Base-by-base conservation (phyloP, 371 early-diverging fungal genomes). In the Mortierella sp. region DNA sequence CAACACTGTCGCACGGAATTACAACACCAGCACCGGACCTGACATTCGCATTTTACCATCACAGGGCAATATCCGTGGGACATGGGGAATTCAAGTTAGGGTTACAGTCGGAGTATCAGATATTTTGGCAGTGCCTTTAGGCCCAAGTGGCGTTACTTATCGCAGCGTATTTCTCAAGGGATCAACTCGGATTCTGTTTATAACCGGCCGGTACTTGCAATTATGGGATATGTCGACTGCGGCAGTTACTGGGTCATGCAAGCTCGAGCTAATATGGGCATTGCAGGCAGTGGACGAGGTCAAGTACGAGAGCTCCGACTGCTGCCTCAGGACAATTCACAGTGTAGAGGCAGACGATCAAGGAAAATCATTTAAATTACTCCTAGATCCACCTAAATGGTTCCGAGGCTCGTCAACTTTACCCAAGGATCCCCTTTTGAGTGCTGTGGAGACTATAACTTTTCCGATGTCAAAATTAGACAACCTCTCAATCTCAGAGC, bases 221-320 rank as follows among this genome's bases (percentile, higher is more conserved):
- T 8, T 55, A 6, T 66, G 66, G 66, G 42, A 57, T 31, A 23
- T 66, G 2, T 3, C n/a, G 6, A 19, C 57, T 3, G 29, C 35
- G 2, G 23, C 59, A 15, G 22, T 0, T 6, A 2, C 12, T n/a
- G 26, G 26, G 6, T 5, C 58, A 10, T 26, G 29, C 7, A 37
- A 47, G 35, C 31, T 67, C 1, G 60, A 67, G 28, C 35, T 59
- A 1, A 9, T 67, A 3, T 67, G 67, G 67, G 59, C 47, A 10
- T 34, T 67, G 28, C 51, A 59, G 37, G n/a, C n/a, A n/a, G 34
- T 4, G 9, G 64, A 64, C 7, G n/a, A 34, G 32, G 57, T 26
- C 10, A 66, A 31, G 23, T 56, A 4, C 0, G 1, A 2, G n/a
- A n/a, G n/a, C n/a, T n/a, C n/a, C n/a, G n/a, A n/a, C n/a, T n/a